Evolutionary conservation across 1,284 basidiomycete species (phyloP).

Genomic region (Cutaneotrichosporon sp.): DNA sequence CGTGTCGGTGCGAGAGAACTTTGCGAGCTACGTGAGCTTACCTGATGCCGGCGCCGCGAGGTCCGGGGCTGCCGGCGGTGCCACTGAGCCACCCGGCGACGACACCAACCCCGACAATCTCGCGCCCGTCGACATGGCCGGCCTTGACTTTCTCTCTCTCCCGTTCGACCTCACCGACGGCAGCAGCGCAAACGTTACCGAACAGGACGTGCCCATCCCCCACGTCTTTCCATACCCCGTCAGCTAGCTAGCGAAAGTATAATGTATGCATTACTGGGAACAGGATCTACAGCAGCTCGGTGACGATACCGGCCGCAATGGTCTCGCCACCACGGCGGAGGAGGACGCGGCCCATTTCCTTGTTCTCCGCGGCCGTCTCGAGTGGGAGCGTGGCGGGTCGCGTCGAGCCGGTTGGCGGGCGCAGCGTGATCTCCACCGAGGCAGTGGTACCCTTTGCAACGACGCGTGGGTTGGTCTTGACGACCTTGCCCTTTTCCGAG

Average conservation of each 20-base stretch:
- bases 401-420: constrained; percentile 52
- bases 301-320: constrained; percentile 69
- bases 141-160: constrained; percentile 16
- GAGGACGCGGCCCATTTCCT: constrained; percentile 92
- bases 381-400: constrained; percentile 65
- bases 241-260: no score
- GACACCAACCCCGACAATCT: no score
- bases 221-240: constrained; percentile 7
- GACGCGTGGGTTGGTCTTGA: constrained; percentile 78
- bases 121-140: constrained; percentile 2
- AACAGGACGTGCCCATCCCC: constrained; percentile 20
- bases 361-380: constrained; percentile 82
- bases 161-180: constrained; percentile 20
- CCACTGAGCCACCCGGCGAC: no score
- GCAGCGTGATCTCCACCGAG: constrained; percentile 72
- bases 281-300: constrained; percentile 8
- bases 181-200: constrained; percentile 11
- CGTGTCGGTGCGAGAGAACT: constrained; percentile 15
- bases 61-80: neutral
- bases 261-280: no score
- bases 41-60: constrained; percentile 26
- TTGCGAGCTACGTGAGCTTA: constrained; percentile 22
- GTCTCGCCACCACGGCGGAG: constrained; percentile 87
- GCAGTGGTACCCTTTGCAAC: constrained; percentile 77
- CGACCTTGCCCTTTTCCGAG: constrained; percentile 71